Base-by-base conservation (phyloP, 345 rosid species). In the Laguncularia racemosa region DNA sequence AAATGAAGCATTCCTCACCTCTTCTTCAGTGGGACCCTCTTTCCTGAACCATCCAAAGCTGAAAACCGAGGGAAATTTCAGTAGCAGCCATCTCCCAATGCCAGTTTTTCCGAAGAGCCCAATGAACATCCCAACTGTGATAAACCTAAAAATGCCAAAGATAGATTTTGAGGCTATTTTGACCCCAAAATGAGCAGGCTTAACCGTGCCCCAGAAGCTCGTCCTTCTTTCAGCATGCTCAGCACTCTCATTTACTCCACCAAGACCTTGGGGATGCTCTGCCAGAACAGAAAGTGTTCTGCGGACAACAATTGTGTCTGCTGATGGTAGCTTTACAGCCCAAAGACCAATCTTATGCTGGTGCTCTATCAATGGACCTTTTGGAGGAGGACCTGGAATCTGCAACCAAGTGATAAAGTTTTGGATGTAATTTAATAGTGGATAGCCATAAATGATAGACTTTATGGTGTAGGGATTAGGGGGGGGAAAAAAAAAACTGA, bases 241-340 rank as follows among this genome's bases (percentile, higher is more conserved):
- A 57, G 80, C 68, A 67, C 75, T 79, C 80, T 91, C 96, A 47
- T 82, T 76, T 23, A 68, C 19, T 46, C 95, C 95, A 46, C 82
- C 81, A 56, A 88, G 96, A 48, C 95, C 96, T 15, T 52, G 59
- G 17, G 88, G 91, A 44, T 85, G 79, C 60, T 88, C 96, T 9
- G 76, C 70, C 58, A 84, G 75, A 49, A 75, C 68, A 58, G 87
- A 48, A 59, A 84, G 85, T 18, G 98, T 88, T 76, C 91, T 77
- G 44, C 88, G 82, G 21, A 91, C 95, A 65, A 85, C 84, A 15
- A 78, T 55, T 3, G 95, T 76, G 67, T 91, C 98, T 20, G 98
- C 90, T 1, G 96, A 85, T 46, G 96, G 96, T 60, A 88, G 71
- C 78, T 75, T 91, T 50, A 85, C 58, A 20, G 96, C 89, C 91